Percentiles rank a stretch among this genome's conserved stretches.
Conservation (phyloP, 2,329 filamentous ascomycete species). For the Penicillium decumbens region DNA sequence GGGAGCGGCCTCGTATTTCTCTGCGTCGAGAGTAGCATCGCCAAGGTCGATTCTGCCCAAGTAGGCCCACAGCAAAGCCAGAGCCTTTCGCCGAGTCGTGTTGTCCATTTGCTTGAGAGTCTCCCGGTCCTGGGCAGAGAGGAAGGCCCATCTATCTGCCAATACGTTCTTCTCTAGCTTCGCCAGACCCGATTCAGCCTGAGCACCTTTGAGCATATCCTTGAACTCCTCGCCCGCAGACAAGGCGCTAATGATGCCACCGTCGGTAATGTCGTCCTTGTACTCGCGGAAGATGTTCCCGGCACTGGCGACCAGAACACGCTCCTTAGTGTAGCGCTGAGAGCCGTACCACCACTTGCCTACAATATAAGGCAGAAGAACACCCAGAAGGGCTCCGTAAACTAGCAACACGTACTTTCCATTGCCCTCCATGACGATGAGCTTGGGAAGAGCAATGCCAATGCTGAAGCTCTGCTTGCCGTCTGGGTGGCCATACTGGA, state of each 20-base stretch:
- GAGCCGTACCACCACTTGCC: slow-evolving; percentile 99
- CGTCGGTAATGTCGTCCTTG: slow-evolving; percentile 74
- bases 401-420: slow-evolving; percentile 91
- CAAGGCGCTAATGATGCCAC: slow-evolving; percentile 72
- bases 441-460: slow-evolving; percentile 88
- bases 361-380: slow-evolving; percentile 85
- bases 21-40: slow-evolving; percentile 65
- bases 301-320: slow-evolving; percentile 85
- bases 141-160: slow-evolving; percentile 53
- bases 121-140: slow-evolving; percentile 69
- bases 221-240: slow-evolving; percentile 85
- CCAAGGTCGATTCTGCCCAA: slow-evolving; percentile 81
- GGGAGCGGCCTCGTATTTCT: slow-evolving; percentile 85
- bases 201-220: slow-evolving; percentile 67
- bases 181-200: slow-evolving; percentile 72
- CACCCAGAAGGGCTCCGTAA: slow-evolving; percentile 82
- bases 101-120: slow-evolving; percentile 76
- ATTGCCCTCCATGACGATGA: slow-evolving; percentile 87
- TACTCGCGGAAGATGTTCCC: slow-evolving; percentile 94
- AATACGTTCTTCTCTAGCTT: slow-evolving; percentile 79
- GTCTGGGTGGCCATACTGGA: slow-evolving; percentile 92
- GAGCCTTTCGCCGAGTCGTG: slow-evolving; percentile 73
- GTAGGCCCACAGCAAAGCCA: slow-evolving; percentile 92
- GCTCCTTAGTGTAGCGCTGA: slow-evolving; percentile 87
- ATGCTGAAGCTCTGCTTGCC: slow-evolving; percentile 98